phyloP scores from a whole-genome alignment of 1,284 basidiomycete genomes.

The Ustilago shanxiensis region DNA sequence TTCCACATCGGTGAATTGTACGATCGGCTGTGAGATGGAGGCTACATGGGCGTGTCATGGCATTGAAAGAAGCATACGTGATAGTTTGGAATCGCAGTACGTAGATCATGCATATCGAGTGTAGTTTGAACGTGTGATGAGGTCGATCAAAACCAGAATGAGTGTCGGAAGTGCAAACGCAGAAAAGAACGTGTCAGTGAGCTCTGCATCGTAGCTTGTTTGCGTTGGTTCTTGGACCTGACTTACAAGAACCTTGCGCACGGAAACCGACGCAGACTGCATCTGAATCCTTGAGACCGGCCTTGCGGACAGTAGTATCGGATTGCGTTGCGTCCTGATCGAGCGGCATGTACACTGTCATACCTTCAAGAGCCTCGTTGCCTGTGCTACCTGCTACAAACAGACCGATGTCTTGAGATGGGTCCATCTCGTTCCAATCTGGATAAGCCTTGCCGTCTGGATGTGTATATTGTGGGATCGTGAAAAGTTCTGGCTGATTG shows the following conservation, averaged over 20 bases:
- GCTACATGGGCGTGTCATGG: slow-evolving; percentile 7
- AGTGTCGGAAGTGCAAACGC: neutral
- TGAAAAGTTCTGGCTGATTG: slow-evolving; percentile 34
- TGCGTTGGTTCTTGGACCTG: neutral
- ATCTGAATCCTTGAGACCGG: slow-evolving; percentile 48
- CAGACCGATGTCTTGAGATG: slow-evolving; percentile 37
- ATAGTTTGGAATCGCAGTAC: neutral
- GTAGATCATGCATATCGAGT: neutral
- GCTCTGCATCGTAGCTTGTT: neutral
- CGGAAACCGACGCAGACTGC: slow-evolving; percentile 45
- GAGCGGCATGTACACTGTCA: slow-evolving; percentile 49
- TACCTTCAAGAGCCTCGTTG: slow-evolving; percentile 22
- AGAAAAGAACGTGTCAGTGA: neutral
- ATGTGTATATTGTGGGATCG: slow-evolving; percentile 21
- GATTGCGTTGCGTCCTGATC: slow-evolving; percentile 26
- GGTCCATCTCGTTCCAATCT: slow-evolving; percentile 33
- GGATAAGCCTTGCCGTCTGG: slow-evolving; percentile 39
- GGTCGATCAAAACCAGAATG: neutral
- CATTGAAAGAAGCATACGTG: neutral
- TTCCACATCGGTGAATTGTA: slow-evolving; percentile 43
- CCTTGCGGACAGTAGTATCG: slow-evolving; percentile 37
- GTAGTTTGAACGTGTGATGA: neutral
- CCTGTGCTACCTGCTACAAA: slow-evolving; percentile 38
- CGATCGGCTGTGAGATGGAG: slow-evolving; percentile 45
- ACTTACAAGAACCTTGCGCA: slow-evolving; percentile 41